Evolutionary conservation across 768 basidiomycete genomes (phyloP).

Genomic region (Rhodotorula graminis): DNA sequence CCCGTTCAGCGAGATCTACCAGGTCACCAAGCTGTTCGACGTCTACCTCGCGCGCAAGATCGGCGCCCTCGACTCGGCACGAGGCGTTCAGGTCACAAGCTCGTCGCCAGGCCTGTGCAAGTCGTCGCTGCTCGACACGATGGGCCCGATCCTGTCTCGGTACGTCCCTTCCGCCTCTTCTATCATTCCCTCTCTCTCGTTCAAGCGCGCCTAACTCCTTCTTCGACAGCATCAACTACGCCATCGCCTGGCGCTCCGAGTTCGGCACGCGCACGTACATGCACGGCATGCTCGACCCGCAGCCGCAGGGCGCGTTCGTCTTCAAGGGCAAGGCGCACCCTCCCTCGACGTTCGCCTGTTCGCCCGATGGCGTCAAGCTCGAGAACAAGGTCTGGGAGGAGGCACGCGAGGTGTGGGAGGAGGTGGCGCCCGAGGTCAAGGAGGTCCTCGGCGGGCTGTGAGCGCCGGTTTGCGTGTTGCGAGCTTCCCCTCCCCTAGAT

Average conservation of each 20-base stretch:
- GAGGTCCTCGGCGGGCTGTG: not conserved
- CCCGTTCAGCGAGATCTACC: not conserved
- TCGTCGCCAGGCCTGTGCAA: not conserved
- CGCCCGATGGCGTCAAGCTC: not conserved
- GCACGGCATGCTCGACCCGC: not conserved
- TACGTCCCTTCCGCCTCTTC: not conserved
- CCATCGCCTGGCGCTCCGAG: not conserved
- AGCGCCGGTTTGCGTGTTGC: too few species aligned
- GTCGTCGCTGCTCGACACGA: not conserved
- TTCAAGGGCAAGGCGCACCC: not conserved
- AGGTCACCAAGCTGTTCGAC: not conserved
- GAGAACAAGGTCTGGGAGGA: not conserved
- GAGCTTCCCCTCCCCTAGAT: too few species aligned
- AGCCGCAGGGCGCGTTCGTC: not conserved
- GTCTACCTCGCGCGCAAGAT: not conserved
- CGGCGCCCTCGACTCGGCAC: not conserved
- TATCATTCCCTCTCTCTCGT: not conserved
- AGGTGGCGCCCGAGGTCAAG: not conserved
- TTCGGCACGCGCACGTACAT: not conserved
- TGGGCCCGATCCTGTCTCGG: not conserved
- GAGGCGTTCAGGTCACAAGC: not conserved
- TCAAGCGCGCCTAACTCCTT: too few species aligned
- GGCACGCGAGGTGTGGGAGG: not conserved
- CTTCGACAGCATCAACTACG: not conserved
- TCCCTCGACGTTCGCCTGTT: not conserved